Evolutionary conservation across 768 basidiomycete genomes (phyloP), one percentile per base, ranked within the genome.

Genomic region (Lentinus tigrinus): DNA sequence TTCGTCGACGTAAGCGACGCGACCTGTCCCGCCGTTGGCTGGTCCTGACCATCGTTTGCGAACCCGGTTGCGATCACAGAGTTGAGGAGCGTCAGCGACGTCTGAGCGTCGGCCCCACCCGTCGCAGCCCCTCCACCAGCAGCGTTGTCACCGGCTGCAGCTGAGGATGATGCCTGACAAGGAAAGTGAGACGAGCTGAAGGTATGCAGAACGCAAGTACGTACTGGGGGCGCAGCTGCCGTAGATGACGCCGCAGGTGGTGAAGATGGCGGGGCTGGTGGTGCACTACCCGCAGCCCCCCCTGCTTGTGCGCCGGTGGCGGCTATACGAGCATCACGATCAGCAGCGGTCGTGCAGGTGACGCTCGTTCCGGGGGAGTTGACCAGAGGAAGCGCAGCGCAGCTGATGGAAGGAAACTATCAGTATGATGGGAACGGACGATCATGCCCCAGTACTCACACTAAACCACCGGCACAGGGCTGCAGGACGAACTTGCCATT

Each of bases 1-100:
- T 87, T 85, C 40, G 64, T 67, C 39, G 81, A 82, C 2, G 82
- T 84, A 34, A 78, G 63, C 6, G 81, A 81, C 1, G 78, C 67
- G 40, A 77, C 78, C 67, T 85, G 82, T 26, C 81, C 83, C 31
- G 76, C 57, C n/a, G 0, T 65, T 66, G 27, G 42, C 5, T 28
- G 46, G 38, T 9, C 72, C 68, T 82, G 80, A 9, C 84, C 84
- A 55, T 84, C 70, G 37, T 78, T 74, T 4, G 70, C 73, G 63
- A 83, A 81, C n/a, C 77, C 78, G 9, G 60, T 66, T 10, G 74
- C 74, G 55, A 84, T 72, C 4, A 84, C 78, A 2, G 59, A 62
- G 3, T 77, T 72, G 57, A 81, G 79, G n/a, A 84, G 71, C 2
- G 77, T 77, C 66, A 57, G 40, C 51, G 62, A 63, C 11, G 48